A percentile compares a stretch with the other conserved stretches of the same genome.
Evolutionary conservation across 2,329 filamentous ascomycete species (phyloP).

Genomic region (Chaetomium globosum): DNA sequence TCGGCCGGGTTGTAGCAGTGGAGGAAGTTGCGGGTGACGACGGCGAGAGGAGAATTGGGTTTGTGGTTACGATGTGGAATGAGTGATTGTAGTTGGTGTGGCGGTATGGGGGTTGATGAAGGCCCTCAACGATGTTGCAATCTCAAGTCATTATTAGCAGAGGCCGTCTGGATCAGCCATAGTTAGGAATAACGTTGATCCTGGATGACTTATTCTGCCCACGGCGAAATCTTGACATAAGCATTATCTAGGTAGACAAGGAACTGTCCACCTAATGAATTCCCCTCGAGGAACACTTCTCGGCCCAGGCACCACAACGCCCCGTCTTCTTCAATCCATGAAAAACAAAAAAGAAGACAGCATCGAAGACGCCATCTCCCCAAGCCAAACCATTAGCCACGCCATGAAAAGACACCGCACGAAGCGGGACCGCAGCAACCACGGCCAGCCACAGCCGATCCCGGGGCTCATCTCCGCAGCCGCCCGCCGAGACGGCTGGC

Average conservation of each 20-base stretch:
- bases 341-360: not conserved
- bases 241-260: not conserved
- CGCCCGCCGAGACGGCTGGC: slow-evolving; percentile 25
- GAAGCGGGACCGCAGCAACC: not conserved
- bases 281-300: not conserved
- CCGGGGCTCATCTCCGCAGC: slow-evolving; percentile 15
- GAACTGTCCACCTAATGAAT: too few species aligned
- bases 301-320: not conserved
- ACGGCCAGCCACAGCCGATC: slow-evolving; percentile 13
- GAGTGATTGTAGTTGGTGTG: too few species aligned
- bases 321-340: not conserved
- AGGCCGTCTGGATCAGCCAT: too few species aligned
- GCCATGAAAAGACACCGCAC: slow-evolving; percentile 1
- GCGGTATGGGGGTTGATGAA: too few species aligned
- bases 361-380: not conserved
- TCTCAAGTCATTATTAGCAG: too few species aligned
- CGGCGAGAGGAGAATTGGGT: too few species aligned
- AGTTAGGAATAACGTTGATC: not conserved
- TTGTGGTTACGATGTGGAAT: too few species aligned
- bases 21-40: not conserved
- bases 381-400: not conserved
- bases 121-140: too few species aligned
- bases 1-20: not conserved
- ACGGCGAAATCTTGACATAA: not conserved
- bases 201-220: not conserved